Base-by-base conservation (phyloP, 1,284 basidiomycete genomes). In the Spongispora temasekensis region DNA sequence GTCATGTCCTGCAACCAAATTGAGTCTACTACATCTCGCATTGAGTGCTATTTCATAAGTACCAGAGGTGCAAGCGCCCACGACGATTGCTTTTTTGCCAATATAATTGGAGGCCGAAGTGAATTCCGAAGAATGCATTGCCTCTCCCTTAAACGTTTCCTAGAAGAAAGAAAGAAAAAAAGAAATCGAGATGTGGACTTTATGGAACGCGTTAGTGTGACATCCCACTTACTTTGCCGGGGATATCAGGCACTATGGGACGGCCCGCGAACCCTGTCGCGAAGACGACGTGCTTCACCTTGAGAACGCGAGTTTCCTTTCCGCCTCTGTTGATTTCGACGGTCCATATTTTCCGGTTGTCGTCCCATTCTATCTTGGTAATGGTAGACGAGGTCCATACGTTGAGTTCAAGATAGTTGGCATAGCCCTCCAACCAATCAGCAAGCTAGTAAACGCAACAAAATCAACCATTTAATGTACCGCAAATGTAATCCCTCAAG, bases 401-500 rank as follows among this genome's bases (percentile, higher is more conserved):
- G 66, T 86, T 81, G 44, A 87, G 75, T 61, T 87, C 86, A 57
- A 87, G 75, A 6, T 76, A 68, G 6, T 80, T 75, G 2, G 83
- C 84, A 61, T 87, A 88, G 30, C 75, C 75, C 65, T 88, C 87
- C 52, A 88, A 74, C 83, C 83, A 88, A 64, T 85, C 81, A 4
- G 83, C 87, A 21, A 88, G 77, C 79, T 78, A 48, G 52, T n/a
- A n/a, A n/a, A n/a, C n/a, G n/a, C n/a, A 27, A 50, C 3, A 13
- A 19, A 27, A 32, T 60, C 15, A 53, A 30, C 32, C 4, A 46
- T 53, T n/a, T 21, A n/a, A 27, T 28, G 34, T 8, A 19, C n/a
- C n/a, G n/a, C n/a, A n/a, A n/a, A n/a, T n/a, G n/a, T n/a, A n/a
- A n/a, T n/a, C n/a, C n/a, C n/a, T n/a, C n/a, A 55, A 5, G 15